Evolutionary conservation across 2,329 filamentous ascomycete species (phyloP).

Genomic region (Sclerotinia trifoliorum): DNA sequence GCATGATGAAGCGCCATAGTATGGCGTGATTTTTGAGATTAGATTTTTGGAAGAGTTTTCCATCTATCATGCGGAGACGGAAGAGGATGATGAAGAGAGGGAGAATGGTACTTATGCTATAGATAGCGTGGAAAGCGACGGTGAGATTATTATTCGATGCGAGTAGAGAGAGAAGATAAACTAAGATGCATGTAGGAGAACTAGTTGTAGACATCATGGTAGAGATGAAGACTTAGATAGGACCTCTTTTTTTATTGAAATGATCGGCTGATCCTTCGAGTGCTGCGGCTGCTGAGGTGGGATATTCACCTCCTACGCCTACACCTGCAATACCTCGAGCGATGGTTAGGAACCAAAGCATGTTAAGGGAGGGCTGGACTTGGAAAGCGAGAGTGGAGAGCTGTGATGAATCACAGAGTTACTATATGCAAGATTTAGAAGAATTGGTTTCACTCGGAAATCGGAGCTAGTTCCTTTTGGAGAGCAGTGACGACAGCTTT

Average conservation of each 20-base stretch:
- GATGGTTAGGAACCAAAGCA: slow-evolving; percentile 43
- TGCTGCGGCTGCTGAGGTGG: slow-evolving; percentile 42
- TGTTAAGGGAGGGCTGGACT: slow-evolving; percentile 36
- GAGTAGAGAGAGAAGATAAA: slow-evolving; percentile 39
- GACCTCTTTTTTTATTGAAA: slow-evolving; percentile 15
- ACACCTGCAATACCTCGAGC: slow-evolving; percentile 43
- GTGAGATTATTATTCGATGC: slow-evolving; percentile 41
- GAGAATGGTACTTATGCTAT: slow-evolving; percentile 40
- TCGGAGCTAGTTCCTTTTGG: too few species aligned
- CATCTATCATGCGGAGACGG: slow-evolving; percentile 39
- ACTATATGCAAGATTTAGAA: too few species aligned
- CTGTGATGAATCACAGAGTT: too few species aligned
- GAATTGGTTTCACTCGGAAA: too few species aligned
- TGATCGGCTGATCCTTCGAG: slow-evolving; percentile 41
- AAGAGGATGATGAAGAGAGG: slow-evolving; percentile 40
- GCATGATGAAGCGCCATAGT: background rate
- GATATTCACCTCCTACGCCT: slow-evolving; percentile 43
- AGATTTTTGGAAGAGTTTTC: background rate
- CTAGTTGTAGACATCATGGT: slow-evolving; percentile 19
- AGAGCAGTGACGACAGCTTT: too few species aligned
- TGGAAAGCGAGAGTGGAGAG: slow-evolving; percentile 32
- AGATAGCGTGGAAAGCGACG: slow-evolving; percentile 36
- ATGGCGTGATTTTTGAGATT: background rate
- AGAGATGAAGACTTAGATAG: slow-evolving; percentile 15
- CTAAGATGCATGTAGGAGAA: background rate